Evolutionary conservation across 2,329 filamentous ascomycete genomes (phyloP).

Genomic region (Sarocladium brachiariae): DNA sequence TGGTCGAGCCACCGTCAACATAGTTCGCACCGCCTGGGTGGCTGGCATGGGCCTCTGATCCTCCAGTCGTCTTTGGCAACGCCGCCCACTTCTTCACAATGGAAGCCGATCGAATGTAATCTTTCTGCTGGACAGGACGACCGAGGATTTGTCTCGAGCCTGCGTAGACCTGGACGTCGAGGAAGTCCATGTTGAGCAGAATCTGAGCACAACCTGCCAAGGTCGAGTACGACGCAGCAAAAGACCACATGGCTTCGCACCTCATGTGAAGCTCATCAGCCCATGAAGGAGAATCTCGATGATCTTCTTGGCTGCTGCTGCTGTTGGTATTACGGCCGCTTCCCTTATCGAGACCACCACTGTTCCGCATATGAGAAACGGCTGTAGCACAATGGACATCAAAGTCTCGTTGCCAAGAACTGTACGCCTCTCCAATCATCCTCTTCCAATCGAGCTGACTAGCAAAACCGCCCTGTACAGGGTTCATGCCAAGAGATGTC

Average conservation of each 20-base stretch:
- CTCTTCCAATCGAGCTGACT: slow-evolving; percentile 34
- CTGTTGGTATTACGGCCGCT: slow-evolving; percentile 12
- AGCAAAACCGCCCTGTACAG: slow-evolving; percentile 14
- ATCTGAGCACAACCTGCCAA: slow-evolving; percentile 54
- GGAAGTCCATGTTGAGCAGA: slow-evolving; percentile 49
- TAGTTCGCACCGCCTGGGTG: background rate
- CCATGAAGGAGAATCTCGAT: background rate
- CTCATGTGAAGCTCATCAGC: background rate
- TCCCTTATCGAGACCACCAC: background rate
- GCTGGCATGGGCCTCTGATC: background rate
- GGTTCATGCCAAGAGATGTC: slow-evolving; percentile 44
- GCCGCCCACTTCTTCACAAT: slow-evolving; percentile 44
- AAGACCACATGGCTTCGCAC: slow-evolving; percentile 15
- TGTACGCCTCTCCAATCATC: slow-evolving; percentile 46
- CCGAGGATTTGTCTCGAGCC: slow-evolving; percentile 54
- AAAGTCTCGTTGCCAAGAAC: slow-evolving; percentile 52
- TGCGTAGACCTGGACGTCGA: slow-evolving; percentile 56
- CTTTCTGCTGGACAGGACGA: slow-evolving; percentile 40
- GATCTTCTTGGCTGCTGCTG: slow-evolving; percentile 32
- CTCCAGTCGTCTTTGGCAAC: background rate
- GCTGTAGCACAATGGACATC: slow-evolving; percentile 37
- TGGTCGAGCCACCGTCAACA: slow-evolving; percentile 10
- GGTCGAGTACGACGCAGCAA: slow-evolving; percentile 42
- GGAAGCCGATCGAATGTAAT: slow-evolving; percentile 42
- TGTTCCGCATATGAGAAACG: slow-evolving; percentile 14